Conservation (phyloP, 2,329 filamentous ascomycete species). For the Aspergillus sp. region DNA sequence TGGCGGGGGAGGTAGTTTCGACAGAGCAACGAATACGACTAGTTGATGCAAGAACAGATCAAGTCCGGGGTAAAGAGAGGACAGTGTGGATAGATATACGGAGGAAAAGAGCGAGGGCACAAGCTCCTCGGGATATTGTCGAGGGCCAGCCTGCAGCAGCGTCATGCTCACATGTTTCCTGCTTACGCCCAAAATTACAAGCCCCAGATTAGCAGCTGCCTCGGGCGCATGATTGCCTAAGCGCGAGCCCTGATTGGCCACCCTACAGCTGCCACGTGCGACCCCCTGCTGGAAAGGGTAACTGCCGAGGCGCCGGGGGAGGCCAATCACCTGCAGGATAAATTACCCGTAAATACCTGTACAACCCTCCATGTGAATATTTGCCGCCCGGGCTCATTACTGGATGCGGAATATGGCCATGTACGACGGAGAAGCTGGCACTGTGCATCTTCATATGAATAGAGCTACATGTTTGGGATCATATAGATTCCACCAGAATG, state of each 20-base stretch:
- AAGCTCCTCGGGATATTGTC: no score
- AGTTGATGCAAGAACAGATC: constrained; percentile 1
- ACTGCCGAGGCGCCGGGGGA: neutral
- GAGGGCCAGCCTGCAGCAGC: no score
- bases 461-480: no score
- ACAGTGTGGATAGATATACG: constrained; percentile 11
- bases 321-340: neutral
- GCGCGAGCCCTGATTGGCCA: neutral
- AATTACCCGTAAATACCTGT: neutral
- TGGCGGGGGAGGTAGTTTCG: no score
- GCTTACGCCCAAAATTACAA: neutral
- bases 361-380: no score
- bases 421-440: no score
- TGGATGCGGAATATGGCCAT: no score
- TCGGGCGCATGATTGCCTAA: neutral
- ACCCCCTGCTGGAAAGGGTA: neutral
- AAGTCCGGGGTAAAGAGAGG: constrained; percentile 3
- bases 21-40: no score
- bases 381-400: no score
- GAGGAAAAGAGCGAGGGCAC: neutral
- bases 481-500: no score
- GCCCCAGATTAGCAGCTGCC: neutral
- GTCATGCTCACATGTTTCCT: neutral
- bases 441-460: no score
- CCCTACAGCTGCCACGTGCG: neutral